These are phyloP conservation scores for Orbilia ellipsospora DNA, from an alignment of 2,329 filamentous ascomycete species.

Conservation along the genomic window DNA sequence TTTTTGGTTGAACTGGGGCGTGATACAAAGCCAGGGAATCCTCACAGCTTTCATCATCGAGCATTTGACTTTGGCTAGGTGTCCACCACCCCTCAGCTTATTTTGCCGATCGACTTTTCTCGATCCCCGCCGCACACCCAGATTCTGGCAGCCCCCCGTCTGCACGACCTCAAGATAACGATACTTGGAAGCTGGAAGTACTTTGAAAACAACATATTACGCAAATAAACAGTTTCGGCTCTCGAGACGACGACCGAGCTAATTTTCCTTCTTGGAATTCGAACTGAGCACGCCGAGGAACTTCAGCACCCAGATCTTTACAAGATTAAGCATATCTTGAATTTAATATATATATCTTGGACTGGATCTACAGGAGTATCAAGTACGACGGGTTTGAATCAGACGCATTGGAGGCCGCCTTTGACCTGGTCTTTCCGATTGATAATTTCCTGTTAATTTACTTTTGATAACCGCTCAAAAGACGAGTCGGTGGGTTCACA, in stretches of 20 bases:
- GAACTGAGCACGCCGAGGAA: background rate
- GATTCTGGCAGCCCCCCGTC: conserved; percentile 36
- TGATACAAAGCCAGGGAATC: conserved; percentile 3
- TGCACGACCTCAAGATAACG: conserved; percentile 38
- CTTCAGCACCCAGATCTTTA: conserved; percentile 10
- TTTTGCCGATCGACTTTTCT: conserved; percentile 37
- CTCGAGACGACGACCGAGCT: conserved; percentile 12
- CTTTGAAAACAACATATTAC: background rate
- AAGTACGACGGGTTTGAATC: conserved; percentile 3
- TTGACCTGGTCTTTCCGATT: conserved; percentile 18
- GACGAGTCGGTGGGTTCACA: conserved; percentile 17
- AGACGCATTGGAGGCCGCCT: background rate
- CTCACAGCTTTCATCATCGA: conserved; percentile 47
- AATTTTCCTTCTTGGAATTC: conserved; percentile 17
- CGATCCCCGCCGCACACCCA: conserved; percentile 44
- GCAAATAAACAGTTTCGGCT: conserved; percentile 14
- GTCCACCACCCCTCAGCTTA: background rate
- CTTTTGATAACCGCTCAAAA: conserved; percentile 15
- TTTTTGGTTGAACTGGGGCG: conserved; percentile 7
- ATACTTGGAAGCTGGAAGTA: background rate
- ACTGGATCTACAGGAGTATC: conserved; percentile 31
- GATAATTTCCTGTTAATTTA: conserved; percentile 25
- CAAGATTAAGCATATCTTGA: conserved; percentile 46
- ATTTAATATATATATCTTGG: conserved; percentile 7
- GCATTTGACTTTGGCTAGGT: conserved; percentile 16